Conservation (phyloP, 2,329 filamentous ascomycete genomes). For the Fusarium buxicola region DNA sequence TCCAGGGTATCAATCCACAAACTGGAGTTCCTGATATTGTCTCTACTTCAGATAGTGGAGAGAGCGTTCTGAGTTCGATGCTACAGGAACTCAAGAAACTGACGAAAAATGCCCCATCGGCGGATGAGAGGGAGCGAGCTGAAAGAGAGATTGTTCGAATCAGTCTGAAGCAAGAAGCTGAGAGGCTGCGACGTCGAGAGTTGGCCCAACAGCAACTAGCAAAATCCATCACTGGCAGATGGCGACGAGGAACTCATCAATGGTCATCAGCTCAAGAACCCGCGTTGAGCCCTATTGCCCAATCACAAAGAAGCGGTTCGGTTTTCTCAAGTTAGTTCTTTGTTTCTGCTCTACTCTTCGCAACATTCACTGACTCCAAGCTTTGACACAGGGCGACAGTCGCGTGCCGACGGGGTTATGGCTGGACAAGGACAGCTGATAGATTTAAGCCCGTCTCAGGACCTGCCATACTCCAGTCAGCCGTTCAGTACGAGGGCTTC, state of each 20-base stretch:
- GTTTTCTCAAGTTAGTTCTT: constrained; percentile 42
- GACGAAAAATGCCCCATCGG: constrained; percentile 51
- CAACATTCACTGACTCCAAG: constrained; percentile 18
- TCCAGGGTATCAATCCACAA: constrained; percentile 68
- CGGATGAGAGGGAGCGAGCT: constrained; percentile 58
- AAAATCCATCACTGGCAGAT: constrained; percentile 52
- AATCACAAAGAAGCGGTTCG: constrained; percentile 51
- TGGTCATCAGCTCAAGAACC: constrained; percentile 66
- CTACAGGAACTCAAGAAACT: constrained; percentile 49
- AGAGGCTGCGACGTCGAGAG: constrained; percentile 58
- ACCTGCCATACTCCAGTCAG: neutral
- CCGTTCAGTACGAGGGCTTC: neutral
- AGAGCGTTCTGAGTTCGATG: constrained; percentile 49
- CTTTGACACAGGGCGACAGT: constrained; percentile 16
- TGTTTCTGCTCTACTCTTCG: constrained; percentile 2
- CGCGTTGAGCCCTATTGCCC: constrained; percentile 60
- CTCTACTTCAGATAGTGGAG: constrained; percentile 62
- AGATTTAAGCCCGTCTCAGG: constrained; percentile 17
- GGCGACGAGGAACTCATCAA: constrained; percentile 58
- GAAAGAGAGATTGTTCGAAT: constrained; percentile 56
- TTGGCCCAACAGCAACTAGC: constrained; percentile 51
- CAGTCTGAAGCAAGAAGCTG: constrained; percentile 48
- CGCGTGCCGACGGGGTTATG: neutral
- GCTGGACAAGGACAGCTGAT: constrained; percentile 16
- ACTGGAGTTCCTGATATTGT: constrained; percentile 65